Evolutionary conservation across 2,329 filamentous ascomycete genomes (phyloP).

Genomic region (Penicillium corylophilum): DNA sequence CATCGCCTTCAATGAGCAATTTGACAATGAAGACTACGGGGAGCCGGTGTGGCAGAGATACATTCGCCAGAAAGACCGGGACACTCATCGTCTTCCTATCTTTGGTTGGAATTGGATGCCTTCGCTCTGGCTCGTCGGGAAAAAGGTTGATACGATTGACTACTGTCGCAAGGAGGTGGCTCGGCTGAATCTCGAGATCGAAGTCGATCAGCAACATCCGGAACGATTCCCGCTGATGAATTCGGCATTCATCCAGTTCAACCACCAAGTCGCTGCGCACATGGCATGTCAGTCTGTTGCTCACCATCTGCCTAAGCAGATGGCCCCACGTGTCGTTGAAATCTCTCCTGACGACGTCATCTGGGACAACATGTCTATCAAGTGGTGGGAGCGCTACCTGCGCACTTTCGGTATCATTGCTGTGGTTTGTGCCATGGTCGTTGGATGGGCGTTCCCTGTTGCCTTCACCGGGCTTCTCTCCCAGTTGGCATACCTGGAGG

Average conservation of each 20-base stretch:
- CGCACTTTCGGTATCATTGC: slow-evolving; percentile 65
- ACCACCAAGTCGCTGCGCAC: slow-evolving; percentile 93
- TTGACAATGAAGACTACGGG: slow-evolving; percentile 60
- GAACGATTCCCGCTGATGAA: slow-evolving; percentile 91
- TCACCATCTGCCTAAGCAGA: slow-evolving; percentile 88
- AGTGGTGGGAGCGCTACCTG: slow-evolving; percentile 88
- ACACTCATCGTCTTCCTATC: slow-evolving; percentile 74
- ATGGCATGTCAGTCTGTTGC: slow-evolving; percentile 95
- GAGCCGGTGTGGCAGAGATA: slow-evolving; percentile 79
- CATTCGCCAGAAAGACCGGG: slow-evolving; percentile 75
- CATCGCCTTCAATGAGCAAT: slow-evolving; percentile 61
- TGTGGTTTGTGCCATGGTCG: slow-evolving; percentile 70
- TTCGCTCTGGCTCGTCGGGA: slow-evolving; percentile 72
- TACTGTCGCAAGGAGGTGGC: slow-evolving; percentile 85
- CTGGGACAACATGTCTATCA: slow-evolving; percentile 96
- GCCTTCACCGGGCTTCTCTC: slow-evolving; percentile 81
- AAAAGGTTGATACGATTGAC: slow-evolving; percentile 94
- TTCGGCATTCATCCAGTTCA: slow-evolving; percentile 97
- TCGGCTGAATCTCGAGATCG: slow-evolving; percentile 85
- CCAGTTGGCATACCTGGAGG: slow-evolving; percentile 70
- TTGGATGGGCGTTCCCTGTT: slow-evolving; percentile 89
- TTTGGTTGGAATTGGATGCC: slow-evolving; percentile 68
- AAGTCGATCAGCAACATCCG: slow-evolving; percentile 79
- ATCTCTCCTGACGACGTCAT: slow-evolving; percentile 89
- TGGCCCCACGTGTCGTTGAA: slow-evolving; percentile 90